phyloP scores from a whole-genome alignment of 805 yeast species.

The Cyberlindnera maritima region DNA sequence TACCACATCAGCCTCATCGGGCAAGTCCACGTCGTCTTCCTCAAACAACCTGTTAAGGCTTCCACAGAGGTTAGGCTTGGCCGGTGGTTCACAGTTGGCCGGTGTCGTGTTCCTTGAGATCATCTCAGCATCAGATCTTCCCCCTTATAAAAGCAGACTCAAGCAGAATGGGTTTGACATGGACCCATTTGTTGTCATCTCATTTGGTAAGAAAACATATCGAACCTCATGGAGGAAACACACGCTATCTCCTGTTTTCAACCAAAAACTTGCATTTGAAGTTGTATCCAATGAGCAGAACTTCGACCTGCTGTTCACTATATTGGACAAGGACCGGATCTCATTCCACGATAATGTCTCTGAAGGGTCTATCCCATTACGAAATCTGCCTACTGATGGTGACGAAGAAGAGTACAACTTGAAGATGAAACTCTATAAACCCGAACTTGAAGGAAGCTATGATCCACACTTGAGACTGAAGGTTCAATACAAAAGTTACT shows the following conservation, averaged over 20 bases:
- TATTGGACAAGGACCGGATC: conserved; percentile 81
- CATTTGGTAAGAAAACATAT: conserved; percentile 85
- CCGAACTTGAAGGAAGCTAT: conserved; percentile 26
- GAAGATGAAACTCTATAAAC: conserved; percentile 33
- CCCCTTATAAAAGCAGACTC: conserved; percentile 63
- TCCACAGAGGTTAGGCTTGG: not conserved
- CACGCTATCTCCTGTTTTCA: conserved; percentile 75
- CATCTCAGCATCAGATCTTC: conserved; percentile 69
- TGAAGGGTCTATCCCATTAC: conserved; percentile 52
- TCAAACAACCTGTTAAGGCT: not conserved
- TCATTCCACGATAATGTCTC: conserved; percentile 86
- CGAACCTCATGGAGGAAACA: conserved; percentile 85
- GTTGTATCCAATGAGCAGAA: conserved; percentile 61
- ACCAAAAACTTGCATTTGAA: conserved; percentile 79
- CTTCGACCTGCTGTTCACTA: conserved; percentile 65
- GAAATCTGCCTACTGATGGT: conserved; percentile 36
- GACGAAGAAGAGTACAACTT: conserved; percentile 30
- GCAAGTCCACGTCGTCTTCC: not conserved
- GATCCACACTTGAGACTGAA: conserved; percentile 56
- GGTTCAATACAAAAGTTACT: conserved; percentile 67
- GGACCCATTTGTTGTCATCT: conserved; percentile 94
- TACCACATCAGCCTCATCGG: not conserved
- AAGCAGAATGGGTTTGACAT: conserved; percentile 76
- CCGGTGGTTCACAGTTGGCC: not conserved
- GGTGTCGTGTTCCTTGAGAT: conserved; percentile 83